A percentile compares a stretch with the other conserved stretches of the same genome.
Evolutionary conservation across 129 eudicot species (phyloP).

Genomic region (Saposhnikovia divaricata): DNA sequence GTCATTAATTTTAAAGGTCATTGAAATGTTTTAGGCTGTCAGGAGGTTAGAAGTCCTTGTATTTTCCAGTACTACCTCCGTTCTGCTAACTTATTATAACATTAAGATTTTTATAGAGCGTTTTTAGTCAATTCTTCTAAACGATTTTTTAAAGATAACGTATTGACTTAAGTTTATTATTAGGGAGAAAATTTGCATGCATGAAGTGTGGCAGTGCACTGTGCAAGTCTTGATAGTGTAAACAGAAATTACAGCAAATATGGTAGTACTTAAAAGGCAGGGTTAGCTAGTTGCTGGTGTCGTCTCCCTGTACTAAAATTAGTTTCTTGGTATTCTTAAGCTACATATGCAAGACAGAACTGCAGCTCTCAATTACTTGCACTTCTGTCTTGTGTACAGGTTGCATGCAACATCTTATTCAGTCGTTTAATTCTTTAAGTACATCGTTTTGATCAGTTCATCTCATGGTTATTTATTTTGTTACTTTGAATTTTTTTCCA

Average conservation of each 20-base stretch:
- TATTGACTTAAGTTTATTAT: background rate
- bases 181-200: background rate
- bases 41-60: background rate
- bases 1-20: background rate
- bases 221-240: background rate
- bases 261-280: background rate
- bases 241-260: background rate
- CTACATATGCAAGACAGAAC: background rate
- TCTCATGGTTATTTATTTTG: conserved; percentile 6
- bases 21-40: background rate
- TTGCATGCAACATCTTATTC: background rate
- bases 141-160: background rate
- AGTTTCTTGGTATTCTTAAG: background rate
- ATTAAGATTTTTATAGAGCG: background rate
- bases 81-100: background rate
- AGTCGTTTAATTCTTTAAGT: background rate
- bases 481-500: conserved; percentile 8
- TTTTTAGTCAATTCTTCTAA: background rate
- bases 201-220: background rate
- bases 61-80: background rate
- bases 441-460: background rate
- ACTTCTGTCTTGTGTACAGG: background rate
- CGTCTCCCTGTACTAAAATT: background rate
- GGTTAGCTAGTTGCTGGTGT: background rate
- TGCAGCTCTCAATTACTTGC: background rate